Base-by-base conservation (phyloP, 208 protist species). In the Wallacemonas sp. region DNA sequence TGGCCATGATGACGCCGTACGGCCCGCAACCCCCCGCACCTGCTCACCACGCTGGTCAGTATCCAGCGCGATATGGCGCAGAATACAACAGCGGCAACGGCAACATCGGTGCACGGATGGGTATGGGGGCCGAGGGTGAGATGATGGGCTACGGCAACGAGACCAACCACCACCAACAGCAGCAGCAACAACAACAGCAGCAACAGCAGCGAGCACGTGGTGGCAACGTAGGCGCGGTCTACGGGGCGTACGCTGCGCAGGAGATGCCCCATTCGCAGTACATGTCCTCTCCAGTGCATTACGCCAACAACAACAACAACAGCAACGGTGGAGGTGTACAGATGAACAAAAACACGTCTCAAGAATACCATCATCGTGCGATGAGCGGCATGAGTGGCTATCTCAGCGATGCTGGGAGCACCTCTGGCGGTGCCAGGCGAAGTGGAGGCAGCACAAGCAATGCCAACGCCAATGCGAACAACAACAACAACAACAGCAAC, bases 251-350 rank as follows among this genome's bases (percentile, higher is more conserved):
- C n/a, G n/a, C n/a, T n/a, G n/a, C n/a, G n/a, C 49, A 51, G 44
- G 14, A n/a, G 6, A n/a, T 51, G n/a, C 5, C 22, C 9, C 6
- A 19, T 9, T 27, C 27, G 21, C 49, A 4, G 49, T 31, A 27
- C 49, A 15, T 22, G 8, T 15, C 24, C 49, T 30, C n/a, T n/a
- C n/a, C n/a, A n/a, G n/a, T n/a, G n/a, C n/a, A n/a, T n/a, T 19
- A n/a, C 21, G n/a, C 11, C 44, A n/a, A 51, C 6, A 51, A n/a
- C 26, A 6, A 45, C 42, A 24, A 63, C 22, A 17, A 46, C 26
- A 59, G 22, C 44, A 62, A 68, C 46, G 61, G 15, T 34, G n/a
- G n/a, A n/a, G n/a, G n/a, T n/a, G 31, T 11, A 42, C 47, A 33
- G 24, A 53, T 6, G 2, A 39, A 36, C 49, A 28, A 42, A 33